A percentile compares a stretch with the other conserved stretches of the same genome.
Conservation (phyloP, 352 stramenopile species). For the Pythium vanterpoolii region DNA sequence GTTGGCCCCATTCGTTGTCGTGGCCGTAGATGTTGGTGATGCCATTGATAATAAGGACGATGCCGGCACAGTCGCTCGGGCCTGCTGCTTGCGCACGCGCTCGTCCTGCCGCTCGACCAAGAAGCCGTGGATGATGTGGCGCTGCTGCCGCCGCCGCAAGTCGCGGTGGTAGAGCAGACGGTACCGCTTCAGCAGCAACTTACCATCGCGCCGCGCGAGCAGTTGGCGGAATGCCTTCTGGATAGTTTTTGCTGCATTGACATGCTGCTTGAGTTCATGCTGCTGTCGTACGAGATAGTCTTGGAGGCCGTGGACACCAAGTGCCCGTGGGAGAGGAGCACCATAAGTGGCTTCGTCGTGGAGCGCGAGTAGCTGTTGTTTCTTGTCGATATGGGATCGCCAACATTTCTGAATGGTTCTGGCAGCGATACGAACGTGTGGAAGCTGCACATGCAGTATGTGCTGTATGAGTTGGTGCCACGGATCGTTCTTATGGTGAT, state of each 20-base stretch:
- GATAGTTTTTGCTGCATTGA: slow-evolving; percentile 20
- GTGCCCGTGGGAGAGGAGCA: neutral
- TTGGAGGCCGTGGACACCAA: slow-evolving; percentile 18
- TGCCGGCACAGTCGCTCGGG: neutral
- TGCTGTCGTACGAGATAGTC: slow-evolving; percentile 23
- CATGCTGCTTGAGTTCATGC: neutral
- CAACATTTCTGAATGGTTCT: neutral
- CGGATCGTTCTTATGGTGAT: slow-evolving; percentile 26
- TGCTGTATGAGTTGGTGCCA: slow-evolving; percentile 30
- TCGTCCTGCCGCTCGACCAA: slow-evolving; percentile 38
- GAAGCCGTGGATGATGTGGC: slow-evolving; percentile 49
- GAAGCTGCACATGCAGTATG: slow-evolving; percentile 31
- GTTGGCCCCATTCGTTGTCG: neutral
- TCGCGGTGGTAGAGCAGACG: slow-evolving; percentile 44
- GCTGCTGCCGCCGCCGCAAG: slow-evolving; percentile 45
- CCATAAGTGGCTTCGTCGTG: too few relatives aligned
- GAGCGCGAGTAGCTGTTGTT: neutral
- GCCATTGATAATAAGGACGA: neutral
- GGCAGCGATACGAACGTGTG: slow-evolving; percentile 6
- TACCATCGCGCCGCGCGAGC: slow-evolving; percentile 31
- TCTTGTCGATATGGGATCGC: neutral
- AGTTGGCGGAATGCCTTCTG: slow-evolving; percentile 30
- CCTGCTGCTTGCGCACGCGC: slow-evolving; percentile 18
- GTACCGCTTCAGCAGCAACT: slow-evolving; percentile 39
- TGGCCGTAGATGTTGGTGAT: neutral